Evolutionary conservation across 257 asterid species (phyloP).

Genomic region (Solanum piurae): DNA sequence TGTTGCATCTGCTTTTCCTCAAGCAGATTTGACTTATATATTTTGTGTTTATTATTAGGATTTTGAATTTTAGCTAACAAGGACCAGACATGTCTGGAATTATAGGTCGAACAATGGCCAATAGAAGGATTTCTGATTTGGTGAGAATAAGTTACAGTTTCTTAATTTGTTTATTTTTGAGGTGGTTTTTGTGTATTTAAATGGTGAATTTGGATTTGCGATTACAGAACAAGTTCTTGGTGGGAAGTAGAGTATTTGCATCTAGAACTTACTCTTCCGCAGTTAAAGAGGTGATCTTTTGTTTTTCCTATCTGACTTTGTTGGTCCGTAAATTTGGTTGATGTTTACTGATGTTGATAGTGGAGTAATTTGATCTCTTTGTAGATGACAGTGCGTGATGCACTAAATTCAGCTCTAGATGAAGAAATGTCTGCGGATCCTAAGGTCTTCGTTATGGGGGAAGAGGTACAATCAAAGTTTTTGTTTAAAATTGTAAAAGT

Average conservation of each 20-base stretch:
- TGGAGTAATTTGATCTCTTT: neutral
- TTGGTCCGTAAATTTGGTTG: neutral
- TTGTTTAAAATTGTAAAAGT: neutral
- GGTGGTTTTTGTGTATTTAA: neutral
- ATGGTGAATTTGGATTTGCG: neutral
- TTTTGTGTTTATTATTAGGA: neutral
- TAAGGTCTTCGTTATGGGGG: constrained; percentile 83
- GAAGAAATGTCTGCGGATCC: constrained; percentile 99
- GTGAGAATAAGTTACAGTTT: constrained; percentile 8
- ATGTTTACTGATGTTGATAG: neutral
- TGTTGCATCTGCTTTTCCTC: neutral
- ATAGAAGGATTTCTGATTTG: constrained; percentile 29
- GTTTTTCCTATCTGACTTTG: neutral
- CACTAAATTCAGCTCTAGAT: constrained; percentile 82
- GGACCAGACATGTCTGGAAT: constrained; percentile 41
- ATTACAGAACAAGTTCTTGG: neutral
- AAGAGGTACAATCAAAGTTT: constrained; percentile 49
- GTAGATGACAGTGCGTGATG: constrained; percentile 95
- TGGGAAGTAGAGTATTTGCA: constrained; percentile 42
- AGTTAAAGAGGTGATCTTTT: constrained; percentile 43
- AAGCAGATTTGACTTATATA: neutral
- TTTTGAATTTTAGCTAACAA: neutral
- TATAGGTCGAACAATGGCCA: constrained; percentile 27
- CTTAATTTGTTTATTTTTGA: neutral
- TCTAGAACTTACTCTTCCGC: constrained; percentile 60